Evolutionary conservation across 352 stramenopile species (phyloP).

Genomic region (Globisporangium polare): DNA sequence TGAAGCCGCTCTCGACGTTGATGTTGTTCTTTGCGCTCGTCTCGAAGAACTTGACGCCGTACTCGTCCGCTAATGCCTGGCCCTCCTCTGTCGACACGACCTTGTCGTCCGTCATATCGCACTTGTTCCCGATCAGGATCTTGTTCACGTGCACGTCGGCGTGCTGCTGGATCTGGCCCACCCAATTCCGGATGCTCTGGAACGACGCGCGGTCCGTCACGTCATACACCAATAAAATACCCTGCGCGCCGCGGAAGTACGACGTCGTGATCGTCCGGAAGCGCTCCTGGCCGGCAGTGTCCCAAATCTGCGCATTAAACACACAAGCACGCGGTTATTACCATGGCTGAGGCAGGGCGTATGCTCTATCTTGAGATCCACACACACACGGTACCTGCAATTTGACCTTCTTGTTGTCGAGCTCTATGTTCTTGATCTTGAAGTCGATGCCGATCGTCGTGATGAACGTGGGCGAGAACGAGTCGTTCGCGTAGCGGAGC

Average conservation of each 20-base stretch:
- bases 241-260: slow-evolving; percentile 98
- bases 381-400: slow-evolving; percentile 76
- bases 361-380: no score
- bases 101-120: slow-evolving; percentile 97
- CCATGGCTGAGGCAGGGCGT: no score
- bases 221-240: slow-evolving; percentile 99
- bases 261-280: slow-evolving; percentile 99
- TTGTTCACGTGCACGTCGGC: slow-evolving; percentile 99
- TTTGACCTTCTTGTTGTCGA: slow-evolving; percentile 97
- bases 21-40: slow-evolving; percentile 95
- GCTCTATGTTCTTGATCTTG: slow-evolving; percentile 92
- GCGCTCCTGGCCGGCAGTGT: slow-evolving; percentile 98
- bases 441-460: slow-evolving; percentile 90
- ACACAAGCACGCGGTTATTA: not conserved
- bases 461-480: slow-evolving; percentile 89
- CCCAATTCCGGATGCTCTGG: slow-evolving; percentile 98
- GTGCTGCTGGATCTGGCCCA: slow-evolving; percentile 97
- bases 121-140: slow-evolving; percentile 99
- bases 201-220: slow-evolving; percentile 97
- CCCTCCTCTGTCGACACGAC: slow-evolving; percentile 94
- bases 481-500: slow-evolving; percentile 88
- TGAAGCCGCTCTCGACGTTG: slow-evolving; percentile 91
- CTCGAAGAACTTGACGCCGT: slow-evolving; percentile 95
- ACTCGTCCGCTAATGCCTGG: slow-evolving; percentile 92
- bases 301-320: slow-evolving; percentile 89